Base-by-base conservation (phyloP, 371 early-diverging fungal species). In the Mucor indicus region DNA sequence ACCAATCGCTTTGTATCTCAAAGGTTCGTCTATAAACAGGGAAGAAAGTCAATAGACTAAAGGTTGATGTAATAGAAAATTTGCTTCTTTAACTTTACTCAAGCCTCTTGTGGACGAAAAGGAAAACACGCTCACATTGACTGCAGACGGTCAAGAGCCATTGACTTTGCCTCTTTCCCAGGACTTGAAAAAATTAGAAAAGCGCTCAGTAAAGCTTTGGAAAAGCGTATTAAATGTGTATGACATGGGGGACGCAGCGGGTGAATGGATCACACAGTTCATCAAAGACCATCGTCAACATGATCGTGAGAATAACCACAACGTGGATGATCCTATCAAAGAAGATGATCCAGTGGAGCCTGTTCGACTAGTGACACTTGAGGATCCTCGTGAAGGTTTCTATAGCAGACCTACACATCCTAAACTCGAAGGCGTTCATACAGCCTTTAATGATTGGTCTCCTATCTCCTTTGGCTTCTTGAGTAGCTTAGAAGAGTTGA, bases 161-260 rank as follows among this genome's bases (percentile, higher is more conserved):
- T 23, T 76, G 13, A 29, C 21, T 5, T 24, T 76, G 8, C 72
- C 77, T 3, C 37, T 76, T 2, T 32, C 42, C 17, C 77, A 57
- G 12, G 63, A 60, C 24, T 35, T 55, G 6, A 43, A 19, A 7
- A 31, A 39, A 9, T 24, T 60, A 25, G 24, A 43, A 3, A 37
- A 48, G 15, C 55, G 52, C 1, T 40, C 35, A 0, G 77, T 68
- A 1, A 42, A 35, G 4, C 30, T 76, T 9, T 76, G 77, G 77
- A 51, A 53, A 44, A 50, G 57, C 29, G 52, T 37, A 7, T 31
- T 76, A 21, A 51, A 36, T 1, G 73, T 57, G 0, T 72, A 57
- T 48, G 77, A 76, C 32, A 47, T 76, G 51, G 77, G 77, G 0
- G 70, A 76, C 24, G 57, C 39, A 22, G 70, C 67, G 10, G 60